Percentiles rank a stretch among this genome's conserved stretches.
phyloP scores from a whole-genome alignment of 2,329 filamentous ascomycete genomes.

The Phialophora tarda region DNA sequence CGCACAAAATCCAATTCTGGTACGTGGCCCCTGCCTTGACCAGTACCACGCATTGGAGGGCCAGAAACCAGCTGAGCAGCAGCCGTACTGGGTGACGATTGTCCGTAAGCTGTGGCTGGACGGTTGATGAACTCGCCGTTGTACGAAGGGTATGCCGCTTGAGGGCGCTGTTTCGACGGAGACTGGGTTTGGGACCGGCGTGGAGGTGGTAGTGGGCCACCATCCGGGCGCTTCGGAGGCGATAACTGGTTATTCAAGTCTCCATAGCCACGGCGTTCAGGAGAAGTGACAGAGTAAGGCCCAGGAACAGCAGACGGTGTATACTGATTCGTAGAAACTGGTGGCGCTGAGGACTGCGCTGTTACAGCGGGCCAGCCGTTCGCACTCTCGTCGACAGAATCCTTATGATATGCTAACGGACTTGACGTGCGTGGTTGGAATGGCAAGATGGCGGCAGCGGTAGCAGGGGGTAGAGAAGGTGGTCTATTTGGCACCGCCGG shows the following conservation, averaged over 20 bases:
- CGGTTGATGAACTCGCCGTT: slow-evolving; percentile 55
- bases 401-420: slow-evolving; percentile 60
- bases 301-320: slow-evolving; percentile 21
- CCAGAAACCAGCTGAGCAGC: slow-evolving; percentile 36
- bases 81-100: slow-evolving; percentile 45
- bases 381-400: slow-evolving; percentile 31
- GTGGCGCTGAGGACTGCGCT: slow-evolving; percentile 9
- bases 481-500: slow-evolving; percentile 47
- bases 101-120: slow-evolving; percentile 61
- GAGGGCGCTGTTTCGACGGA: slow-evolving; percentile 60
- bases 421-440: slow-evolving; percentile 70
- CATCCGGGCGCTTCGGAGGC: slow-evolving; percentile 45
- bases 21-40: slow-evolving; percentile 52
- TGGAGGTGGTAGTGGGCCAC: slow-evolving; percentile 45
- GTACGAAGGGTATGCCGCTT: slow-evolving; percentile 50
- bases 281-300: slow-evolving; percentile 37
- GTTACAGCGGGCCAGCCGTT: slow-evolving; percentile 25
- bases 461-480: slow-evolving; percentile 47
- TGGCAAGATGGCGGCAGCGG: slow-evolving; percentile 48
- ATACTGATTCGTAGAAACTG: slow-evolving; percentile 14
- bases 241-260: slow-evolving; percentile 43
- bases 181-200: slow-evolving; percentile 64
- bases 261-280: slow-evolving; percentile 26
- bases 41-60: slow-evolving; percentile 41
- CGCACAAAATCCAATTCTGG: slow-evolving; percentile 61